phyloP scores from a whole-genome alignment of 805 yeast species.

The Cyberlindnera mrakii region DNA sequence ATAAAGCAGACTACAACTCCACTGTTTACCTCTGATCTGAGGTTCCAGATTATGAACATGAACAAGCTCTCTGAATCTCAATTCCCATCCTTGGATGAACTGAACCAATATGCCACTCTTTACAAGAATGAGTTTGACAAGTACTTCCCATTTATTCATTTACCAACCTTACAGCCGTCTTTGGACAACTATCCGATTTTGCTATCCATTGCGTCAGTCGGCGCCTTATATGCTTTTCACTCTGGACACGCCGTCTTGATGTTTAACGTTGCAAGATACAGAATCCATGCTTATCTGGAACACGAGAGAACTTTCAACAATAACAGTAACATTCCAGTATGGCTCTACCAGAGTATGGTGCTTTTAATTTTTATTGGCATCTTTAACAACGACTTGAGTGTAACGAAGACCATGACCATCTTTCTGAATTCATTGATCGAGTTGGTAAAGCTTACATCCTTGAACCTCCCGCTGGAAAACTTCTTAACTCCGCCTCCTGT shows the following conservation, averaged over 20 bases:
- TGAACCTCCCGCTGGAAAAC: constrained; percentile 54
- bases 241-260: constrained; percentile 68
- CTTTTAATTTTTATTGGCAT: constrained; percentile 79
- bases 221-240: constrained; percentile 81
- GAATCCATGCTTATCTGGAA: constrained; percentile 64
- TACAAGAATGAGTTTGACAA: constrained; percentile 74
- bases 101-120: constrained; percentile 69
- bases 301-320: constrained; percentile 24
- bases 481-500: constrained; percentile 35
- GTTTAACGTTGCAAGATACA: constrained; percentile 60
- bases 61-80: constrained; percentile 51
- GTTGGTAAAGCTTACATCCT: constrained; percentile 65
- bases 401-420: constrained; percentile 71
- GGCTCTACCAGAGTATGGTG: constrained; percentile 82
- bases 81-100: constrained; percentile 70
- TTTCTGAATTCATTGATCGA: constrained; percentile 79
- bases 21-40: constrained; percentile 44
- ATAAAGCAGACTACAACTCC: constrained; percentile 18
- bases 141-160: constrained; percentile 80
- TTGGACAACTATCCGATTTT: constrained; percentile 58
- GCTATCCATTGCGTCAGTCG: constrained; percentile 79
- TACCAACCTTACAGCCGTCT: constrained; percentile 49
- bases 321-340: constrained; percentile 63
- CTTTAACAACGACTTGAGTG: constrained; percentile 60
- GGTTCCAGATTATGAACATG: constrained; percentile 45